These are phyloP conservation scores for Auricularia sp. DNA, from an alignment of 768 basidiomycete genomes.

Conservation along the genomic window DNA sequence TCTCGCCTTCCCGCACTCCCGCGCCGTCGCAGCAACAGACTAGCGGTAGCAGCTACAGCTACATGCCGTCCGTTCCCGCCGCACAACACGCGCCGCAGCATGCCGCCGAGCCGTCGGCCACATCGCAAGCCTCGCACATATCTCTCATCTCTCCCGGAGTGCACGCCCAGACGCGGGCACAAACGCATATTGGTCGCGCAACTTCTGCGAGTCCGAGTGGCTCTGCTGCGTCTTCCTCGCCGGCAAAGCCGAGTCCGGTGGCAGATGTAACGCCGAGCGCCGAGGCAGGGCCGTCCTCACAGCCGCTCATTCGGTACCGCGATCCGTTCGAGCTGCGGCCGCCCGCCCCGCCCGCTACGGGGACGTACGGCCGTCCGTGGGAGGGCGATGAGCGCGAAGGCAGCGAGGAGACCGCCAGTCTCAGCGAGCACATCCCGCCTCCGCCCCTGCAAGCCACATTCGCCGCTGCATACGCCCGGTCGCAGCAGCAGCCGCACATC, in stretches of 20 bases:
- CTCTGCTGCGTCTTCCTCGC: background rate
- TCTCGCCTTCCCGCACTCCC: background rate
- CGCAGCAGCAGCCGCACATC: background rate
- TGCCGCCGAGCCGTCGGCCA: background rate
- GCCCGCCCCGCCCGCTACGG: background rate
- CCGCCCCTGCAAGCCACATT: background rate
- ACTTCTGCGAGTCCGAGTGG: no score
- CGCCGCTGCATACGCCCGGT: background rate
- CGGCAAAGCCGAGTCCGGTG: background rate
- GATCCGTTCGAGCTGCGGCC: background rate
- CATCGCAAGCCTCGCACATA: background rate
- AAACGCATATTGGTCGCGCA: no score
- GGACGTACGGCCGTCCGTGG: background rate
- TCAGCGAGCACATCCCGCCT: background rate
- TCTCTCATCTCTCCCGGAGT: background rate
- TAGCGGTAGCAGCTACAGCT: background rate
- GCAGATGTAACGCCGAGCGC: background rate
- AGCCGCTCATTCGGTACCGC: background rate
- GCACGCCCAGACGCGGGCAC: background rate
- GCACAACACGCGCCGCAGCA: background rate
- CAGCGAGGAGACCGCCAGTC: background rate
- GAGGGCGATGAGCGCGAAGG: background rate
- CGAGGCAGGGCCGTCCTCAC: background rate
- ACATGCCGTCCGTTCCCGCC: background rate
- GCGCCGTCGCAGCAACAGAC: background rate